A percentile compares a stretch with the other conserved stretches of the same genome.
Conservation (phyloP, 2,329 filamentous ascomycete species). For the Beauveria asiatica region DNA sequence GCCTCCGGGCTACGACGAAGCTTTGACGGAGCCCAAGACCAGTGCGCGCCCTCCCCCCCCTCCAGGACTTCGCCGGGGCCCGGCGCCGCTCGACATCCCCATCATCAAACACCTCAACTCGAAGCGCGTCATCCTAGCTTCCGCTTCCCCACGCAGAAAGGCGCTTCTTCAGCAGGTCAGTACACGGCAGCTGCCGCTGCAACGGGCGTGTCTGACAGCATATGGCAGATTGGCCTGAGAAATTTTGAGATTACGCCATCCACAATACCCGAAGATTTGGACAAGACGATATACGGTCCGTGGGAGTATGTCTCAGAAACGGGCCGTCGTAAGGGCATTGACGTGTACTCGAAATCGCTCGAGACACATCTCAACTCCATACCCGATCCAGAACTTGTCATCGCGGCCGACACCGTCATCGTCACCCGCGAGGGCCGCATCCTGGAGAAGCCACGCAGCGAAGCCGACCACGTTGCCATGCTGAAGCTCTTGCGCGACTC, state of each 20-base stretch:
- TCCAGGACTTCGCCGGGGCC: slow-evolving; percentile 34
- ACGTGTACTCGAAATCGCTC: slow-evolving; percentile 51
- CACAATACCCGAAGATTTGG: slow-evolving; percentile 73
- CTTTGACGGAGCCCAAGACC: slow-evolving; percentile 28
- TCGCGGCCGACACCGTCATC: slow-evolving; percentile 87
- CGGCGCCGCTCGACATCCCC: slow-evolving; percentile 68
- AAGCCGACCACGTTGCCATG: slow-evolving; percentile 77
- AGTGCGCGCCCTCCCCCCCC: slow-evolving; percentile 17
- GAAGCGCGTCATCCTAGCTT: slow-evolving; percentile 82
- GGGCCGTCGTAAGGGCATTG: slow-evolving; percentile 71
- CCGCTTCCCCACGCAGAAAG: slow-evolving; percentile 75
- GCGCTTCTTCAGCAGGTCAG: slow-evolving; percentile 66
- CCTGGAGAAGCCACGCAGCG: slow-evolving; percentile 81
- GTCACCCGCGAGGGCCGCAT: slow-evolving; percentile 67
- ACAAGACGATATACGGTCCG: slow-evolving; percentile 64
- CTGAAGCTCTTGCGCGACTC: slow-evolving; percentile 73
- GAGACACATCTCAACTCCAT: slow-evolving; percentile 34
- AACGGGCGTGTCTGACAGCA: not conserved
- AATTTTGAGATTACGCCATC: slow-evolving; percentile 82
- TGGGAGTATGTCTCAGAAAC: slow-evolving; percentile 89
- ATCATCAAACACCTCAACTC: slow-evolving; percentile 67
- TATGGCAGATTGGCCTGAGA: slow-evolving; percentile 60
- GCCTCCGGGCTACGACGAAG: slow-evolving; percentile 38
- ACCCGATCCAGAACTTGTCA: slow-evolving; percentile 71
- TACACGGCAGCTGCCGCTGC: slow-evolving; percentile 4